Evolutionary conservation across 1,139 yeast species (phyloP).

Genomic region (Pichia sp.): DNA sequence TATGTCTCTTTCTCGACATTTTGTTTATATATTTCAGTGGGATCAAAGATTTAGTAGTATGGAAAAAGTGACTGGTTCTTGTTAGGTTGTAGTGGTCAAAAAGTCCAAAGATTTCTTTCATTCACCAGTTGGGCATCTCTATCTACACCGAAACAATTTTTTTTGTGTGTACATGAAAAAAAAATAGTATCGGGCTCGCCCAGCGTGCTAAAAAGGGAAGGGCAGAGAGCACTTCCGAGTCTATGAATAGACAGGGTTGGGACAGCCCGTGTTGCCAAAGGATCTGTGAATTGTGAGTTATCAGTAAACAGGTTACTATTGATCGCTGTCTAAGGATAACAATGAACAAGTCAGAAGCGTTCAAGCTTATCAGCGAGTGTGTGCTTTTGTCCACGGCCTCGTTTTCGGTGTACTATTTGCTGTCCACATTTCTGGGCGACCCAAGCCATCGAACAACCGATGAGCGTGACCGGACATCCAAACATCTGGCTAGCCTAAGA

Average conservation of each 20-base stretch:
- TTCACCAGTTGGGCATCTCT: too few species aligned
- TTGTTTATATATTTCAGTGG: neutral
- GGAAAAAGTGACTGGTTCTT: neutral
- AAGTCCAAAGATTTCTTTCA: too few species aligned
- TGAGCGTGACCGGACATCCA: constrained; percentile 18
- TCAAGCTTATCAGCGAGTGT: constrained; percentile 20
- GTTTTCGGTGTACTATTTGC: constrained; percentile 18
- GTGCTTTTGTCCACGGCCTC: constrained; percentile 20
- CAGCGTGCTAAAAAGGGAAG: neutral
- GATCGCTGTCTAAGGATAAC: too few species aligned
- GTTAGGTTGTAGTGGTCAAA: neutral
- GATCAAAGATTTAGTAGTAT: too few species aligned
- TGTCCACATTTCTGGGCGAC: constrained; percentile 18
- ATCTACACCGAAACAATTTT: neutral
- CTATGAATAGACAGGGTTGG: neutral
- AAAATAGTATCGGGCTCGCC: neutral
- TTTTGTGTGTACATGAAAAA: neutral
- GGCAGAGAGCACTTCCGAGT: neutral
- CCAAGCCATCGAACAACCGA: constrained; percentile 18
- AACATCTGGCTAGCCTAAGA: constrained; percentile 16
- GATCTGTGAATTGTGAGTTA: too few species aligned
- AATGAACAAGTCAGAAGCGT: constrained; percentile 19
- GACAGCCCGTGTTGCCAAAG: neutral
- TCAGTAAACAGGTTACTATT: too few species aligned
- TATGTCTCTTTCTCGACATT: constrained; percentile 34